These are phyloP conservation scores for Omphalotus guepiniiformis DNA, from an alignment of 768 basidiomycete genomes.

Conservation along the genomic window DNA sequence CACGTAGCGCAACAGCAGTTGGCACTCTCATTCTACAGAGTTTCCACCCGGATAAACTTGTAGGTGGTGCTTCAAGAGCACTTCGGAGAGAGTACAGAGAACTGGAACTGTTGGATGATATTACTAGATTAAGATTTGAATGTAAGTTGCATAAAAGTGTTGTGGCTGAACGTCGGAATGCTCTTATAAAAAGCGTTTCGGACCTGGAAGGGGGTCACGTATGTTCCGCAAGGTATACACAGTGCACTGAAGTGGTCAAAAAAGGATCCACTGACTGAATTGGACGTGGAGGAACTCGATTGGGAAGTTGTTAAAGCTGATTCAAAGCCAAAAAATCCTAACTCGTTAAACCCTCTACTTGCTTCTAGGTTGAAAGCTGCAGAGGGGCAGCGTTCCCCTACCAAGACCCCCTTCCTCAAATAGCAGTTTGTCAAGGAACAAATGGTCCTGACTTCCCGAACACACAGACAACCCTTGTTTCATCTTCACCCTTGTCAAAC, in stretches of 20 bases:
- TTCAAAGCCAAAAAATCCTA: no score
- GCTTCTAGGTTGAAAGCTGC: no score
- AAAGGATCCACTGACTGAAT: conserved; percentile 1
- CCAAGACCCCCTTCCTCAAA: no score
- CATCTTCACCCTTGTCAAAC: no score
- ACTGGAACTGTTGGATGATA: neutral
- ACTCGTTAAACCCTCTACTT: no score
- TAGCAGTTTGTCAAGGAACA: no score
- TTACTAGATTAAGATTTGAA: neutral
- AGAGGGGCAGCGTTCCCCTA: no score
- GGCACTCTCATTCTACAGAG: conserved; percentile 28
- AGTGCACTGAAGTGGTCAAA: neutral
- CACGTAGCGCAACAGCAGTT: conserved; percentile 21
- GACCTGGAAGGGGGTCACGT: neutral
- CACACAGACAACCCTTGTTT: no score
- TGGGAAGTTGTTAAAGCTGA: no score
- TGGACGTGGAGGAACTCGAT: no score
- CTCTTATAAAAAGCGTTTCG: neutral
- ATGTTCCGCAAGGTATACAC: neutral
- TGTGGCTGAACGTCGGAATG: neutral
- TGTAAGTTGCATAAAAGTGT: neutral
- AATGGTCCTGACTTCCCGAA: no score
- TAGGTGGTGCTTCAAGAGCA: conserved; percentile 12
- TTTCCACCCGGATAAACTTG: conserved; percentile 20
- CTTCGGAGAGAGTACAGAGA: neutral